These are phyloP conservation scores for Brasenia schreberi DNA, from an alignment of 164 flowering plant genomes.

Conservation along the genomic window DNA sequence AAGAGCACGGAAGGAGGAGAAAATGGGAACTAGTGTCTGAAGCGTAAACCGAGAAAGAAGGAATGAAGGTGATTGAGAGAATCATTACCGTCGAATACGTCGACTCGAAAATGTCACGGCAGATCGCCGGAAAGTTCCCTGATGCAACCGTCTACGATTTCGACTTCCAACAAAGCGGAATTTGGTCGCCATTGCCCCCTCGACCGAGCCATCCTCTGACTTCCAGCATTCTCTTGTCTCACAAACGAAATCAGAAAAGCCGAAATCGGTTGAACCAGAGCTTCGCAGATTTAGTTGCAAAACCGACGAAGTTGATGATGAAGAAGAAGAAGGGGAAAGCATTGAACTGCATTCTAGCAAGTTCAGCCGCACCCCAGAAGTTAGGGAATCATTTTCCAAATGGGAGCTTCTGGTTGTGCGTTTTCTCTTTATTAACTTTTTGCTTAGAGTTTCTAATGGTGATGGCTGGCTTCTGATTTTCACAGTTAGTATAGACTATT, in stretches of 20 bases:
- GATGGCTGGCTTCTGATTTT: background rate
- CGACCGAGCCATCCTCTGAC: conserved; percentile 7
- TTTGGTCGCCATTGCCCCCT: conserved; percentile 77
- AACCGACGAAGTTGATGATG: conserved; percentile 7
- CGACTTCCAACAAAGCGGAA: conserved; percentile 76
- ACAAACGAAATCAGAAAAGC: conserved; percentile 5
- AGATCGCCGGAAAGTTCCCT: conserved; percentile 69
- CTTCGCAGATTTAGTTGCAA: conserved; percentile 6
- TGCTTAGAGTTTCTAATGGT: background rate
- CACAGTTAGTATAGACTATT: conserved; percentile 37
- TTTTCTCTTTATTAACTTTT: too few relatives aligned
- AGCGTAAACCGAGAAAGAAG: background rate
- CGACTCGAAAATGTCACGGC: conserved; percentile 39
- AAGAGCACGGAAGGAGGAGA: background rate
- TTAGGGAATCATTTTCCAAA: background rate
- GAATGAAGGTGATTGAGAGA: conserved; percentile 14
- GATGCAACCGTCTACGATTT: conserved; percentile 70
- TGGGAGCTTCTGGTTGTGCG: too few relatives aligned
- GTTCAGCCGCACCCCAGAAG: conserved; percentile 12
- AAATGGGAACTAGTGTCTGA: background rate
- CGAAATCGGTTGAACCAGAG: background rate
- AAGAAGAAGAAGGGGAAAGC: conserved; percentile 9
- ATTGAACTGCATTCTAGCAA: conserved; percentile 17
- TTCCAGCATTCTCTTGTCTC: background rate
- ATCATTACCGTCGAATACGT: conserved; percentile 44